These are phyloP conservation scores for Pecoramyces ruminantium DNA, from an alignment of 192 early-diverging fungal genomes.

Conservation along the genomic window DNA sequence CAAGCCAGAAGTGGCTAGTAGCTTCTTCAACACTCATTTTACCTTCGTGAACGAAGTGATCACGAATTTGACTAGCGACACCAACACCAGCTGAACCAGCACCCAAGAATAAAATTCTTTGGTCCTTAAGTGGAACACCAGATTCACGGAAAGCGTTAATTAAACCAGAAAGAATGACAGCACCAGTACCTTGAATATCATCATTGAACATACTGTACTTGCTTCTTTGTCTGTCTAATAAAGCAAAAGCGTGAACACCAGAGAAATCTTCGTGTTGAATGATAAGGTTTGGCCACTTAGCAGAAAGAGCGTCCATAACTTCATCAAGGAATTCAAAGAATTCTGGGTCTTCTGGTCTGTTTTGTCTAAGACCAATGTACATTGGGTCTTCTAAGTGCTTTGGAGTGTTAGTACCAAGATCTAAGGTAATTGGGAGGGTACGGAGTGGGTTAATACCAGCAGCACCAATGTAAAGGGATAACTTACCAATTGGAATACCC, in stretches of 20 bases:
- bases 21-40: constrained; percentile 55
- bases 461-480: constrained; percentile 76
- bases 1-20: constrained; percentile 58
- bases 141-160: constrained; percentile 59
- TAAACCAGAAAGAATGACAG: constrained; percentile 81
- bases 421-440: constrained; percentile 80
- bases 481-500: constrained; percentile 90
- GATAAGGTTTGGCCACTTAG: constrained; percentile 59
- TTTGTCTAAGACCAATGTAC: constrained; percentile 66
- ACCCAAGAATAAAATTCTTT: constrained; percentile 83
- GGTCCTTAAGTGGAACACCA: constrained; percentile 45
- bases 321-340: constrained; percentile 74
- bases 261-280: constrained; percentile 97
- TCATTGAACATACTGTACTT: constrained; percentile 84
- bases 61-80: constrained; percentile 75
- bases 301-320: constrained; percentile 50
- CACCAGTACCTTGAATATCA: constrained; percentile 81
- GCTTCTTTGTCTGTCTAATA: constrained; percentile 61
- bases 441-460: constrained; percentile 70
- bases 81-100: constrained; percentile 91
- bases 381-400: constrained; percentile 68
- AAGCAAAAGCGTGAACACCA: constrained; percentile 75
- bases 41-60: constrained; percentile 62
- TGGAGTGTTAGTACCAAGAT: constrained; percentile 80
- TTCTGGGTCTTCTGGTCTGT: constrained; percentile 34